Conservation (phyloP, 2,329 filamentous ascomycete species). For the Fusarium ramigenum region DNA sequence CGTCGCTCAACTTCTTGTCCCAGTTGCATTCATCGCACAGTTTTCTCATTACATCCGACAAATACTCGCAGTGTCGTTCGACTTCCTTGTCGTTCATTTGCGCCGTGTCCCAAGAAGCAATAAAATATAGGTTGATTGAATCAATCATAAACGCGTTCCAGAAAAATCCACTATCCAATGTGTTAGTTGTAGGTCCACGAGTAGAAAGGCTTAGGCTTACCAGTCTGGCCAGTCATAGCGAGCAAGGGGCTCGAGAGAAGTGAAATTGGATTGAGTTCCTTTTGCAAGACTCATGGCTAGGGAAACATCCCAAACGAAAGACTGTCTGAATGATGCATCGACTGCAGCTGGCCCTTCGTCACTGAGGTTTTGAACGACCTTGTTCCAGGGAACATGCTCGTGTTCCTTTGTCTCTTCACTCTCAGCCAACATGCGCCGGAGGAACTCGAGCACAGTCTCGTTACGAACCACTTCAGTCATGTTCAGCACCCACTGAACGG, state of each 20-base stretch:
- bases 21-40: conserved; percentile 43
- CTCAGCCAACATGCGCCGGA: conserved; percentile 42
- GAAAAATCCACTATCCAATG: conserved; percentile 45
- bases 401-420: conserved; percentile 39
- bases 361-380: conserved; percentile 43
- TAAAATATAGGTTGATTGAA: conserved; percentile 46
- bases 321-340: conserved; percentile 49
- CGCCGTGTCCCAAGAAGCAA: conserved; percentile 54
- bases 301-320: conserved; percentile 52
- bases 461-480: conserved; percentile 40
- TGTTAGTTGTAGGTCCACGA: not conserved
- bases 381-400: conserved; percentile 49
- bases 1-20: conserved; percentile 41
- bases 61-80: conserved; percentile 43
- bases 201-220: conserved; percentile 36
- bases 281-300: conserved; percentile 41
- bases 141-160: conserved; percentile 53
- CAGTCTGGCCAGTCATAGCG: conserved; percentile 52
- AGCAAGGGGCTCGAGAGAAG: conserved; percentile 43
- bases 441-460: conserved; percentile 44
- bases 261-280: conserved; percentile 29
- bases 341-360: conserved; percentile 47
- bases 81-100: conserved; percentile 49
- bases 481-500: conserved; percentile 50
- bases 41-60: conserved; percentile 46